These are phyloP conservation scores for Vicia sativa DNA, from an alignment of 306 rosid species.

Conservation along the genomic window DNA sequence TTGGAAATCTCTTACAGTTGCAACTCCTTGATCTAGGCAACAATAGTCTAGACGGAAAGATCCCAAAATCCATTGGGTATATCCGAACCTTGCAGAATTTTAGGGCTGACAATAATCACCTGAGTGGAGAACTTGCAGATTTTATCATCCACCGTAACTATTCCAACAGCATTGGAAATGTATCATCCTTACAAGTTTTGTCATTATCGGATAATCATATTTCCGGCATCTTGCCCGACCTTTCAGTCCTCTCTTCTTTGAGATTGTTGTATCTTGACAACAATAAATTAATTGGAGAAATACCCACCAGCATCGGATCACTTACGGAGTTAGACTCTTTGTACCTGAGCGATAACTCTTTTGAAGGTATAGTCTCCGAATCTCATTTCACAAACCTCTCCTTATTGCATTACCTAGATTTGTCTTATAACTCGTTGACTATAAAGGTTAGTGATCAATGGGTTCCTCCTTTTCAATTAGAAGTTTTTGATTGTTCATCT, in stretches of 20 bases:
- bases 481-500: fast-evolving
- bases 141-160: neutral
- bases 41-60: neutral
- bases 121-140: constrained; percentile 24
- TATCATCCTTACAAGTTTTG: neutral
- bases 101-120: fast-evolving
- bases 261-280: fast-evolving
- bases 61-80: constrained; percentile 11
- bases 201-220: neutral
- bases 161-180: neutral
- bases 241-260: constrained; percentile 14
- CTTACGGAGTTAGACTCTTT: neutral
- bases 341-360: neutral
- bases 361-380: too few species aligned
- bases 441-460: neutral
- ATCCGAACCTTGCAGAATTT: neutral
- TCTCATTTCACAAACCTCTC: constrained; percentile 4
- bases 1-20: too few species aligned
- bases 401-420: neutral
- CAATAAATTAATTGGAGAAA: neutral
- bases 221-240: constrained; percentile 11
- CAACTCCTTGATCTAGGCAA: too few species aligned
- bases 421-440: neutral
- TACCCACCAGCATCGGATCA: neutral
- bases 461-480: constrained; percentile 33